Evolutionary conservation across 495 filamentous ascomycete genomes (phyloP).

Genomic region (Entonaema liquescens): DNA sequence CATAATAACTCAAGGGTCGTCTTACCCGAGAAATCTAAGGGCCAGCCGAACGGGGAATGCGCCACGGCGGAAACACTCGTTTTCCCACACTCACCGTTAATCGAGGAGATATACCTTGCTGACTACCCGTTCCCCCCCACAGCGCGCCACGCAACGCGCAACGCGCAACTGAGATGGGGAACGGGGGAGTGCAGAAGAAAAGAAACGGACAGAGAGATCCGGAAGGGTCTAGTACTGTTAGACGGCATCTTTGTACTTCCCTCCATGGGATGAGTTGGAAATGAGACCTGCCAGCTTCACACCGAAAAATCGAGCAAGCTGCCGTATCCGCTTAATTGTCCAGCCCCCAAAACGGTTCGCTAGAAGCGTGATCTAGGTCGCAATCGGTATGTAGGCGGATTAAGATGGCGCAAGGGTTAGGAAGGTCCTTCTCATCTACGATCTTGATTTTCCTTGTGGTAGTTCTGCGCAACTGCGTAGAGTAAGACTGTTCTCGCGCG

Average conservation of each 20-base stretch:
- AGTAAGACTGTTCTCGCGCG: conserved; percentile 17
- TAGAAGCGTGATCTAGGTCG: conserved; percentile 21
- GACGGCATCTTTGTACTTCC: conserved; percentile 46
- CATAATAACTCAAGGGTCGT: conserved; percentile 32
- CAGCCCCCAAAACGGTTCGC: conserved; percentile 31
- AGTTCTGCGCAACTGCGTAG: conserved; percentile 35
- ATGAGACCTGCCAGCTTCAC: conserved; percentile 32
- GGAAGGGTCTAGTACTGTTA: conserved; percentile 33
- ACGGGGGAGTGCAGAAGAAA: conserved; percentile 13
- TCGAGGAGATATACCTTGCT: conserved; percentile 15
- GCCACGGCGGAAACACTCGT: conserved; percentile 40
- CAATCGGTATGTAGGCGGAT: conserved; percentile 21
- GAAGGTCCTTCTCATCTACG: conserved; percentile 21
- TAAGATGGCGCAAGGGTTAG: conserved; percentile 28
- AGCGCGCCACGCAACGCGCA: conserved; percentile 30
- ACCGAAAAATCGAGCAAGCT: conserved; percentile 43
- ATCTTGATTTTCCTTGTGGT: conserved; percentile 33
- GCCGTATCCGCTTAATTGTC: conserved; percentile 21
- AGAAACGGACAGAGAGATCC: conserved; percentile 25
- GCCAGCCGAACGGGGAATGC: conserved; percentile 19
- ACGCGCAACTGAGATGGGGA: conserved; percentile 25
- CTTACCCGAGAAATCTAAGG: conserved; percentile 26
- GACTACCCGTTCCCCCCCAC: conserved; percentile 19
- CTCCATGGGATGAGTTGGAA: conserved; percentile 36
- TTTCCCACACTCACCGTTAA: conserved; percentile 23